Base-by-base conservation (phyloP, 352 stramenopile species). In the Pythium plurisporium region DNA sequence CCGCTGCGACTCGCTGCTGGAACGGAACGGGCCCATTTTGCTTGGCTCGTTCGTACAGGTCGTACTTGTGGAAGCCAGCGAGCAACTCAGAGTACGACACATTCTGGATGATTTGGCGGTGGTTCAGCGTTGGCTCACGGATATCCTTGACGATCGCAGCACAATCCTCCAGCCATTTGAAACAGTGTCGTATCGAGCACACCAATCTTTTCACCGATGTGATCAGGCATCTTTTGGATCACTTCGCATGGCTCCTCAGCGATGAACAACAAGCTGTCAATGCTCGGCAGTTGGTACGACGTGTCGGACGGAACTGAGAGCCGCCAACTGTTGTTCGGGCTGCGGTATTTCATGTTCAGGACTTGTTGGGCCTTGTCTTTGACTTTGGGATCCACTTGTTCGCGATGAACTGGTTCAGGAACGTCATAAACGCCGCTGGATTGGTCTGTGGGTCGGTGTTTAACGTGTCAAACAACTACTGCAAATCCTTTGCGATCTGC, bases 301-400 rank as follows among this genome's bases (percentile, higher is more conserved):
- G 82, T 91, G 42, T 91, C 82, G 0, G 77, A 86, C 1, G 80
- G 80, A 44, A 87, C 71, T 1, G 80, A 72, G 3, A 88, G 62
- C 0, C 72, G 80, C 19, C 70, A 82, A 1, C 60, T 70, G n/a
- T 58, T 70, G 17, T 73, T 73, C 6, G 65, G 44, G 42, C 70
- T 76, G 1, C 73, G 76, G 29, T 79, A 74, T 52, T 87, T 90
- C 14, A 80, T 63, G 7, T 63, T 70, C 11, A 90, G 48, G 46
- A 86, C 85, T 44, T 86, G 70, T 68, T 82, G 75, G 0, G 83
- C 81, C 36, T 89, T 87, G 4, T 61, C 42, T 51, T 89, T 85
- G 33, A 94, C 72, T 43, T 86, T 87, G 19, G 79, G 49, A 91
- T 77, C 83, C 83, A 94, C 45, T 86, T 85, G n/a, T 74, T 63